Conservation (phyloP, 2,329 filamentous ascomycete species). For the Eutypa lata region DNA sequence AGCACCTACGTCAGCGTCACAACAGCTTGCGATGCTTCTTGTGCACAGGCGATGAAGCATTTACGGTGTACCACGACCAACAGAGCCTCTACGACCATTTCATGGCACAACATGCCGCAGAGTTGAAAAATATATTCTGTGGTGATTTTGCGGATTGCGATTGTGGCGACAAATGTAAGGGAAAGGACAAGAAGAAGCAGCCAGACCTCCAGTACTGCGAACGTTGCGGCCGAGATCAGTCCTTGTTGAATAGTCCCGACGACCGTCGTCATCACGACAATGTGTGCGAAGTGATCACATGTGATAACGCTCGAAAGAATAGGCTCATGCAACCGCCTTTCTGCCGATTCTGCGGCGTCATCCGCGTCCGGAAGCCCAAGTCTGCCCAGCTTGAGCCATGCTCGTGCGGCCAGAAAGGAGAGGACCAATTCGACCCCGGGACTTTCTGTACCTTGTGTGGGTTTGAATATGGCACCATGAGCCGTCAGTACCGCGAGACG, state of each 20-base stretch:
- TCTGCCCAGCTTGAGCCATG: neutral
- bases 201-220: conserved; percentile 6
- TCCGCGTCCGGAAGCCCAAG: neutral
- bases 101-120: conserved; percentile 13
- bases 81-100: conserved; percentile 19
- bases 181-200: neutral
- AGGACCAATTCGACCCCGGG: neutral
- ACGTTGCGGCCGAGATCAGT: conserved; percentile 13
- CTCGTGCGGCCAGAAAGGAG: neutral
- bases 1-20: conserved; percentile 36
- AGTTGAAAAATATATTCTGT: conserved; percentile 10
- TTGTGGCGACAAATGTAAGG: neutral
- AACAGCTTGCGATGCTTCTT: conserved; percentile 22
- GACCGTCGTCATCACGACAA: conserved; percentile 7
- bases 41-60: conserved; percentile 23
- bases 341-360: conserved; percentile 8
- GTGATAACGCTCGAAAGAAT: neutral
- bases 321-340: neutral
- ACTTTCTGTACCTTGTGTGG: conserved; percentile 8
- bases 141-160: neutral
- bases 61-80: conserved; percentile 26
- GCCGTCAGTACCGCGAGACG: conserved; percentile 7
- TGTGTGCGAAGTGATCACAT: neutral
- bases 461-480: conserved; percentile 12
- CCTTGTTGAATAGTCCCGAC: conserved; percentile 1